Percentiles rank a stretch among this genome's conserved stretches.
phyloP scores from a whole-genome alignment of 2,329 filamentous ascomycete species.

The Ophiostoma tasmaniense region DNA sequence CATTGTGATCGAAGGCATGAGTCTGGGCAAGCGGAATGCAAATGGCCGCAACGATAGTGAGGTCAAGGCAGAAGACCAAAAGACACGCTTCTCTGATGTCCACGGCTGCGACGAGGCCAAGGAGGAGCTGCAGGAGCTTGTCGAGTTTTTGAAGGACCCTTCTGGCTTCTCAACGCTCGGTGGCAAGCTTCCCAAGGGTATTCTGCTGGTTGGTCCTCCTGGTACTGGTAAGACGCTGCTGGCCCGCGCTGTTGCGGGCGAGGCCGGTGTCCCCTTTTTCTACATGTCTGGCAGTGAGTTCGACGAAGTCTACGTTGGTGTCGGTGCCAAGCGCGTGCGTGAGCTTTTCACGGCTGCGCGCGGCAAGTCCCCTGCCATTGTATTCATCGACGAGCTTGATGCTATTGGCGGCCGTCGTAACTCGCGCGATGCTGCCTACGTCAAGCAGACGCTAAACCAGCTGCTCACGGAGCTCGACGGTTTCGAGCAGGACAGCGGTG shows the following conservation, averaged over 20 bases:
- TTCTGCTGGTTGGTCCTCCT: constrained; percentile 87
- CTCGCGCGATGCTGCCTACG: constrained; percentile 84
- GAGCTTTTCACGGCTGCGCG: constrained; percentile 37
- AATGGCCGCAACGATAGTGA: constrained; percentile 63
- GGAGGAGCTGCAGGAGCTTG: constrained; percentile 92
- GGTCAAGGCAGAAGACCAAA: constrained; percentile 88
- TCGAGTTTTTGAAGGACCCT: constrained; percentile 90
- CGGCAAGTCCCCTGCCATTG: constrained; percentile 45
- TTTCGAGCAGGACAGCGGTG: constrained; percentile 87
- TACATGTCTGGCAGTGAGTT: constrained; percentile 99
- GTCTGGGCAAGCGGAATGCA: constrained; percentile 64
- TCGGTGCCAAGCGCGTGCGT: constrained; percentile 70
- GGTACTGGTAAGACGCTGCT: constrained; percentile 96
- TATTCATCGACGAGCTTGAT: constrained; percentile 82
- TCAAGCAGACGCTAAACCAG: constrained; percentile 96
- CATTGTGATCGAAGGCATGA: constrained; percentile 65
- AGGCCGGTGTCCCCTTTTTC: constrained; percentile 97
- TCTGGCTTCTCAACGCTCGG: constrained; percentile 89
- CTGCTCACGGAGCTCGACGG: constrained; percentile 94
- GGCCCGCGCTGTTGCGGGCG: constrained; percentile 88
- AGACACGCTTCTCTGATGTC: constrained; percentile 82
- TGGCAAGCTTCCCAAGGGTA: constrained; percentile 93
- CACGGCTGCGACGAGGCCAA: constrained; percentile 98
- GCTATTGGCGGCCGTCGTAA: constrained; percentile 93
- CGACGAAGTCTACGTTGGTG: constrained; percentile 95